These are phyloP conservation scores for Poterioochromonas sp. DNA, from an alignment of 352 stramenopile species.

Conservation along the genomic window DNA sequence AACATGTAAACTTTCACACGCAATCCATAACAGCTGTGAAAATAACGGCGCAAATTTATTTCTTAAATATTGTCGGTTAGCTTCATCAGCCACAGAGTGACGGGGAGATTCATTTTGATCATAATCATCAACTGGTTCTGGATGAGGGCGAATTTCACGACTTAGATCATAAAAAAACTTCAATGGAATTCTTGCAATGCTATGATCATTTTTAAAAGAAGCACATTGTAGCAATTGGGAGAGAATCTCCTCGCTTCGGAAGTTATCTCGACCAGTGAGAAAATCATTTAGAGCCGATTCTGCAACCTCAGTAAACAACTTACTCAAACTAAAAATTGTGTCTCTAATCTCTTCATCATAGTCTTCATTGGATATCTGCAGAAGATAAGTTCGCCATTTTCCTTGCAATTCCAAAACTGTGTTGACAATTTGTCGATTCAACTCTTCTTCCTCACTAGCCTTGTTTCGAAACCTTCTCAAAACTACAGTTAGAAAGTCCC, in stretches of 20 bases:
- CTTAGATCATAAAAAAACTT: slow-evolving; percentile 22
- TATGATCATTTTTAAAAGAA: neutral
- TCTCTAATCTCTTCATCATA: slow-evolving; percentile 58
- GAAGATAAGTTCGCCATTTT: neutral
- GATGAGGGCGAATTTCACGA: neutral
- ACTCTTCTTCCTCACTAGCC: neutral
- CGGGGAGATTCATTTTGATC: neutral
- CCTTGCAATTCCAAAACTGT: neutral
- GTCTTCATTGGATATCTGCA: neutral
- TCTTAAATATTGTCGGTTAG: neutral
- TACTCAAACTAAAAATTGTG: slow-evolving; percentile 61
- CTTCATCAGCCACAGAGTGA: neutral
- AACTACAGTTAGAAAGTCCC: slow-evolving; percentile 20
- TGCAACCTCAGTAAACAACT: slow-evolving; percentile 76
- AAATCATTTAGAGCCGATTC: slow-evolving; percentile 69
- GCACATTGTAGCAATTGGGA: slow-evolving; percentile 16
- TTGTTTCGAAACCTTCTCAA: slow-evolving; percentile 8
- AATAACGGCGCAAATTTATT: neutral
- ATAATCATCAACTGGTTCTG: neutral
- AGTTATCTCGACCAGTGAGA: slow-evolving; percentile 35
- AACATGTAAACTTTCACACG: neutral
- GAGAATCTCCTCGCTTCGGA: neutral
- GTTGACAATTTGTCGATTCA: neutral
- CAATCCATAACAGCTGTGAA: neutral
- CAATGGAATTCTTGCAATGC: slow-evolving; percentile 20